Evolutionary conservation across 331 rosid genomes (phyloP).

Genomic region (Cucumis variabilis): DNA sequence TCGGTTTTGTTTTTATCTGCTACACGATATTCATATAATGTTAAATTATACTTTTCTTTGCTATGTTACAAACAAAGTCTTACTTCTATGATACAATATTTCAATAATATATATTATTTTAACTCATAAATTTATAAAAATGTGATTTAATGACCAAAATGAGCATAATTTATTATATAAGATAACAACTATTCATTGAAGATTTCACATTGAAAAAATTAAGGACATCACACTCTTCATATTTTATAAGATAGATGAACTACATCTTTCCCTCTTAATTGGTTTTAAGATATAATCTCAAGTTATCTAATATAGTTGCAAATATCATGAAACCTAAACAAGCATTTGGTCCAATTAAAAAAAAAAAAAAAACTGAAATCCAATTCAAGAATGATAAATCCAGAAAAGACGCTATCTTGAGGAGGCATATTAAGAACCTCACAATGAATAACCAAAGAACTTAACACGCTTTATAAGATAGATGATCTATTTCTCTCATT

Average conservation of each 20-base stretch:
- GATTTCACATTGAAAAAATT: no score
- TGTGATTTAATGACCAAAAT: background rate
- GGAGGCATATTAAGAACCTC: background rate
- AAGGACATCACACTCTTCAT: no score
- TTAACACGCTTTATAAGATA: no score
- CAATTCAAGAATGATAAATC: background rate
- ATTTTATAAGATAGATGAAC: background rate
- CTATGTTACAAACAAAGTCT: background rate
- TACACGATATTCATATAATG: background rate
- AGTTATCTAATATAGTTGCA: background rate
- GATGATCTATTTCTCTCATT: background rate
- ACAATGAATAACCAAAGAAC: background rate
- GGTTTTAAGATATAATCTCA: no score
- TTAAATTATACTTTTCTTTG: background rate
- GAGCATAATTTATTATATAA: background rate
- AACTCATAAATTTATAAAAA: no score
- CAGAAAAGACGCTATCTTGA: background rate
- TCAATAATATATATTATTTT: no score
- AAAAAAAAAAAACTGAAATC: no score
- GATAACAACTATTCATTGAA: background rate
- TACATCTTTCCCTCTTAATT: background rate
- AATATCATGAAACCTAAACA: background rate
- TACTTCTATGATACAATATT: no score
- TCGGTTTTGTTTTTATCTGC: background rate
- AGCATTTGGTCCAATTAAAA: no score